Percentiles rank a stretch among this genome's conserved stretches.
Evolutionary conservation across 192 early-diverging fungal genomes (phyloP).

Genomic region (Rhizoclosmatium sp.): DNA sequence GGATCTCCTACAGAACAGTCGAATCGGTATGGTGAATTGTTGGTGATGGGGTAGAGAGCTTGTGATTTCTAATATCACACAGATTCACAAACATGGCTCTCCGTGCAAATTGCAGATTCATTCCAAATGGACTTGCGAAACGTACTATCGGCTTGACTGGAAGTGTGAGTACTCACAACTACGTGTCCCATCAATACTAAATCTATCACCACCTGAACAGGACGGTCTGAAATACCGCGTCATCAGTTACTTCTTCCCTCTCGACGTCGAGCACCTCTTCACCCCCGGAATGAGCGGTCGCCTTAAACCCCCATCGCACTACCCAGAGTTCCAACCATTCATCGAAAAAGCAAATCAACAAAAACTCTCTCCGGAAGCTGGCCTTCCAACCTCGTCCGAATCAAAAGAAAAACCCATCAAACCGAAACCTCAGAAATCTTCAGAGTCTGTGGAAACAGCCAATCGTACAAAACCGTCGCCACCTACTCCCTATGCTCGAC

Average conservation of each 20-base stretch:
- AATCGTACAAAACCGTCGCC: too few species aligned
- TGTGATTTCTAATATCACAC: background rate
- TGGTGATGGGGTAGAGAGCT: background rate
- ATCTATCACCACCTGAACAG: background rate
- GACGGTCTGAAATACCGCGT: constrained; percentile 7
- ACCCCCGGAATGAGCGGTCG: background rate
- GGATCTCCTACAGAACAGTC: background rate
- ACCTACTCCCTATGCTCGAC: background rate
- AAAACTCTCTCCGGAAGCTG: background rate
- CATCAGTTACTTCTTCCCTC: constrained; percentile 11
- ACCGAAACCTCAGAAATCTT: background rate
- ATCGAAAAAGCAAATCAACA: background rate
- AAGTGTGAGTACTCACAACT: background rate
- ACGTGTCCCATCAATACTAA: background rate
- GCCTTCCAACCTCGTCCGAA: background rate
- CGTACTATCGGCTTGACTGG: background rate
- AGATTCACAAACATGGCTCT: constrained; percentile 12
- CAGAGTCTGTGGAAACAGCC: background rate
- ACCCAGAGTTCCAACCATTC: background rate
- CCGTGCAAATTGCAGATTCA: background rate
- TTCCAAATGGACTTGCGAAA: constrained; percentile 22
- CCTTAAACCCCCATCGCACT: background rate
- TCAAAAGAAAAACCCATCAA: background rate
- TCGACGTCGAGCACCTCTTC: background rate
- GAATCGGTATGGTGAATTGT: background rate